Conservation (phyloP, 352 stramenopile genomes). For the Globisporangium sylvaticum region DNA sequence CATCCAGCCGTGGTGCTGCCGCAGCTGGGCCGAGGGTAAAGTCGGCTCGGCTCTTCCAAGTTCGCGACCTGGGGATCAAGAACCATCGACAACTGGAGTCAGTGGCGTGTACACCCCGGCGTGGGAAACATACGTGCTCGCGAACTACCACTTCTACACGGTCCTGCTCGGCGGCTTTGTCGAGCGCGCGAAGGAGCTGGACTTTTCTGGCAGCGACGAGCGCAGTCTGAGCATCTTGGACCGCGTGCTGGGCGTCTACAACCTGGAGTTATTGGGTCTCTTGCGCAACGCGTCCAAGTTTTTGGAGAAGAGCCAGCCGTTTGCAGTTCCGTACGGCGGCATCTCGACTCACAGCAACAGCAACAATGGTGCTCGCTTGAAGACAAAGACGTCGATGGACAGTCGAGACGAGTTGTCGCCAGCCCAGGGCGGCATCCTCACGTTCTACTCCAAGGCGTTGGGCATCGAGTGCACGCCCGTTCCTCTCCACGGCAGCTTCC, state of each 20-base stretch:
- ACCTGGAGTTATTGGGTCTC: slow-evolving; percentile 55
- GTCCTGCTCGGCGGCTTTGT: slow-evolving; percentile 76
- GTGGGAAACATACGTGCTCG: slow-evolving; percentile 80
- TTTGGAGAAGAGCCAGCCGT: slow-evolving; percentile 67
- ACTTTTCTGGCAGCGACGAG: slow-evolving; percentile 67
- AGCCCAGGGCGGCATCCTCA: slow-evolving; percentile 67
- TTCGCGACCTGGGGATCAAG: not conserved
- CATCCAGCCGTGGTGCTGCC: slow-evolving; percentile 81
- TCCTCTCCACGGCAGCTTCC: slow-evolving; percentile 66
- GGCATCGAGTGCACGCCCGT: slow-evolving; percentile 67
- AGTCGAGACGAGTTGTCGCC: slow-evolving; percentile 40
- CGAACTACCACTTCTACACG: slow-evolving; percentile 89
- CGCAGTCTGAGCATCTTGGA: slow-evolving; percentile 60
- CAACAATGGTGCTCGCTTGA: not conserved
- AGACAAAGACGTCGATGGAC: slow-evolving; percentile 19
- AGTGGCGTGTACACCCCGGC: slow-evolving; percentile 40
- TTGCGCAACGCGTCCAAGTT: slow-evolving; percentile 53
- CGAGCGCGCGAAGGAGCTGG: slow-evolving; percentile 78
- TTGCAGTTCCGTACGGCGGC: slow-evolving; percentile 41
- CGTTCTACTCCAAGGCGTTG: slow-evolving; percentile 77
- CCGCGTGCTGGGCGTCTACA: slow-evolving; percentile 71
- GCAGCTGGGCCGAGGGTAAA: slow-evolving; percentile 48
- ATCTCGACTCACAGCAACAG: slow-evolving; percentile 16
- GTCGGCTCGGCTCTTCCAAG: slow-evolving; percentile 2
- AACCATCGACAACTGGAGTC: slow-evolving; percentile 4